Evolutionary conservation across 1,284 basidiomycete genomes (phyloP).

Genomic region (Cryptococcus hybrid): DNA sequence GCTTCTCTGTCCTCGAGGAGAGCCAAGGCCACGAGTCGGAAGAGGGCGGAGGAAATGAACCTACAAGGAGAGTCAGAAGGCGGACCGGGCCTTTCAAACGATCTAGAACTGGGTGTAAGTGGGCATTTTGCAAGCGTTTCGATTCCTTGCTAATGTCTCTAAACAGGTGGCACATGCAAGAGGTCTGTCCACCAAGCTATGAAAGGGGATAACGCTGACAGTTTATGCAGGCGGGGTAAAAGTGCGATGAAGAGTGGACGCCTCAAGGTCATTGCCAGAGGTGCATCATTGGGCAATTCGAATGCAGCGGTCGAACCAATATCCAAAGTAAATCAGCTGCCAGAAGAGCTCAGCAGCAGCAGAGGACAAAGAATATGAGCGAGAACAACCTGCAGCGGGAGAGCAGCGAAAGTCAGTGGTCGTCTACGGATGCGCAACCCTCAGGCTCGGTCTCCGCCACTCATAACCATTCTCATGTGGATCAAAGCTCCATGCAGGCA

Average conservation of each 20-base stretch:
- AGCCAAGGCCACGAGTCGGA: no score
- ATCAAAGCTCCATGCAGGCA: no score
- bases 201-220: background rate
- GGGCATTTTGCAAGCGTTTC: background rate
- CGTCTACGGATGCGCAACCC: no score
- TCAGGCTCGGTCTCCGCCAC: no score
- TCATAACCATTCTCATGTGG: no score
- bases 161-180: slow-evolving; percentile 23
- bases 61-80: slow-evolving; percentile 7
- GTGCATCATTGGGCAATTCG: slow-evolving; percentile 22
- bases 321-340: background rate
- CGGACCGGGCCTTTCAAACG: slow-evolving; percentile 24
- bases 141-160: background rate
- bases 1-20: no score
- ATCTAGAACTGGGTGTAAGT: slow-evolving; percentile 27
- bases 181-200: slow-evolving; percentile 11
- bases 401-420: no score
- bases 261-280: slow-evolving; percentile 24
- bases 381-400: no score
- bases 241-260: slow-evolving; percentile 31
- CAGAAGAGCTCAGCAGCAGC: no score
- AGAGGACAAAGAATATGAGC: no score
- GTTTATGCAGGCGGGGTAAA: slow-evolving; percentile 21
- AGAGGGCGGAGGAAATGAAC: no score
- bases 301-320: slow-evolving; percentile 19